A percentile compares a stretch with the other conserved stretches of the same genome.
Conservation (phyloP, 2,329 filamentous ascomycete species). For the Fusarium metavorans region DNA sequence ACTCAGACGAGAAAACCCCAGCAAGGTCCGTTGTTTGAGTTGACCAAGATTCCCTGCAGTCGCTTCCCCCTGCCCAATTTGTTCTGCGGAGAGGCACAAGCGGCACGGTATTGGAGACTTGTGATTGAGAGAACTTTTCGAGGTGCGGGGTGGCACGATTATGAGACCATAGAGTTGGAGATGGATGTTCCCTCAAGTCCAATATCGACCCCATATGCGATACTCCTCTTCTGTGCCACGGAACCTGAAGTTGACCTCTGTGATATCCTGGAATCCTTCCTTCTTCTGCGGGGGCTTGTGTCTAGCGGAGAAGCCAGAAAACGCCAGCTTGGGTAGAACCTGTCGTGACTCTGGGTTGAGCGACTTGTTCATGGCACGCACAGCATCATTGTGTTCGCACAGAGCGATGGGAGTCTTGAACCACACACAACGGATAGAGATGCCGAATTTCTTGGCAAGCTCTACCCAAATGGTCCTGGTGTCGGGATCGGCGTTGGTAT, state of each 20-base stretch:
- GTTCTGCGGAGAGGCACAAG: constrained; percentile 4
- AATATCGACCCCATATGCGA: constrained; percentile 80
- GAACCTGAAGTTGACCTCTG: constrained; percentile 81
- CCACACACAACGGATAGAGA: constrained; percentile 87
- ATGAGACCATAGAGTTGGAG: constrained; percentile 13
- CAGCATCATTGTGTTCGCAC: constrained; percentile 87
- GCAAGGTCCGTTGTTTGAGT: neutral
- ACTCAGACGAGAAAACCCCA: neutral
- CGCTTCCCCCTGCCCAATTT: constrained; percentile 26
- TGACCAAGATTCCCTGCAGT: neutral
- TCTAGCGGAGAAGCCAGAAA: constrained; percentile 78
- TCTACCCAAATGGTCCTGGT: constrained; percentile 83
- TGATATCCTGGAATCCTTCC: constrained; percentile 89
- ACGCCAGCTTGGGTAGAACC: constrained; percentile 82
- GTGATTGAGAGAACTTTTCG: constrained; percentile 19
- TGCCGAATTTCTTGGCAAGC: constrained; percentile 75
- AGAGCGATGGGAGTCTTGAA: constrained; percentile 80
- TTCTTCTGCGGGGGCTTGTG: constrained; percentile 77
- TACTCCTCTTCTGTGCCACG: constrained; percentile 76
- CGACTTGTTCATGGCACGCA: constrained; percentile 77
- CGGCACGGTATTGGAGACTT: constrained; percentile 9
- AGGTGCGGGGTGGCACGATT: constrained; percentile 37
- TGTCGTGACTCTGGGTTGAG: constrained; percentile 86
- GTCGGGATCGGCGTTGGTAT: constrained; percentile 89
- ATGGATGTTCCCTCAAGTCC: constrained; percentile 64